phyloP scores from a whole-genome alignment of 768 basidiomycete genomes.

The Rhizopogon roseolus region DNA sequence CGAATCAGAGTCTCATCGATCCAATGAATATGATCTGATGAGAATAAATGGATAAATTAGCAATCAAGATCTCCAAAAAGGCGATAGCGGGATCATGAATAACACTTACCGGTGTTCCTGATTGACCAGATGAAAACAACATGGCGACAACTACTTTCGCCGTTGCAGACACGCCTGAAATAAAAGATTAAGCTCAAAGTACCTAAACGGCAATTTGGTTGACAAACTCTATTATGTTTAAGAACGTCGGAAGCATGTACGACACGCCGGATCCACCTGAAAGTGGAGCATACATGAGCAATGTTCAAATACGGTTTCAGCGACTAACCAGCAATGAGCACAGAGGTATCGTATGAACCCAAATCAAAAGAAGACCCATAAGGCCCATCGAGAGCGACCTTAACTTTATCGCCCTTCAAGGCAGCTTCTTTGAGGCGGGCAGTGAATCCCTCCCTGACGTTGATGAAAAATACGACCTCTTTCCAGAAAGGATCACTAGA shows the following conservation, averaged over 20 bases:
- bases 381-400: slow-evolving; percentile 52
- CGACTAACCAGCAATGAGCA: slow-evolving; percentile 40
- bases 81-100: too few species aligned
- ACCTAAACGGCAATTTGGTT: neutral
- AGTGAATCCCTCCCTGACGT: slow-evolving; percentile 54
- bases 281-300: neutral
- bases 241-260: slow-evolving; percentile 36
- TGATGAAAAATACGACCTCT: slow-evolving; percentile 49
- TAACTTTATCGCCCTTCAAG: slow-evolving; percentile 22
- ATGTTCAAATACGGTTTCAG: too few species aligned
- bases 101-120: too few species aligned
- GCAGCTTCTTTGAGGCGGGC: slow-evolving; percentile 32
- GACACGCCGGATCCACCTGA: slow-evolving; percentile 42
- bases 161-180: slow-evolving; percentile 13
- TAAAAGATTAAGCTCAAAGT: neutral
- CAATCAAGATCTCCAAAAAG: too few species aligned
- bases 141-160: slow-evolving; percentile 7
- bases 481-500: slow-evolving; percentile 16
- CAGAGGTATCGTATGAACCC: slow-evolving; percentile 33
- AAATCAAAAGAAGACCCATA: slow-evolving; percentile 41
- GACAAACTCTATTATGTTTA: slow-evolving; percentile 35
- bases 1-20: too few species aligned
- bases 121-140: too few species aligned
- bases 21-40: too few species aligned
- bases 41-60: too few species aligned